Evolutionary conservation across 2,329 filamentous ascomycete species (phyloP), one percentile per base, ranked within the genome.

Genomic region (Arachnopeziza araneosa): DNA sequence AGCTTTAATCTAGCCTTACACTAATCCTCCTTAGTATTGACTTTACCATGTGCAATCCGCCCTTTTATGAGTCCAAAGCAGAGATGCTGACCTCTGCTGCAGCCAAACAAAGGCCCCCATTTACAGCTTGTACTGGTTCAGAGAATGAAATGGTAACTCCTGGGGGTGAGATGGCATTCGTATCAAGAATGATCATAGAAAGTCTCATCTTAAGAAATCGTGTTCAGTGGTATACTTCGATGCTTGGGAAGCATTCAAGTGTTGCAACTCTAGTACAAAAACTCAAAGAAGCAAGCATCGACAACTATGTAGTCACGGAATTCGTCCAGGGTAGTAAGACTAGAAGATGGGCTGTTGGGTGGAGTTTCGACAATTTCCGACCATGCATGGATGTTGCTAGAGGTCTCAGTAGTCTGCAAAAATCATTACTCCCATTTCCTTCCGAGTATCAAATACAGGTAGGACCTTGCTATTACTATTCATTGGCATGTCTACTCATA

Each of bases 21-120:
- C 62, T 68, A 32, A 68, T 52, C 48, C 44, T 52, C 58, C 7
- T 54, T 59, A 79, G 77, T 2, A 78, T 96, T 51, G 87, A 93
- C 71, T 97, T 98, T 72, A 86, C 84, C 60, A 96, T 98, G 86
- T 93, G 89, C 64, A 99, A 99, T 67, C 95, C 95, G 0, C 95
- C 95, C 0, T 99, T 99, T 76, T 98, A 97, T 77, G 74, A 79
- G n/a, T 92, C 90, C 0, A 76, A 82, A 2, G 75, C 80, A 5
- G 91, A 96, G 55, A 83, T 97, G 74, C 66, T 81, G 2, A 75
- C 78, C 3, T 88, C 87, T 1, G 88, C 90, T 0, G 73, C 78
- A 19, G 74, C 80, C 48, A 96, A 97, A 73, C 75, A 80, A 2
- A 79, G 81, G 0, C 85, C 85, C 0, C 89, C 93, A 0, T 83